Conservation (phyloP, 768 basidiomycete species). For the Exsudoporus frostii region DNA sequence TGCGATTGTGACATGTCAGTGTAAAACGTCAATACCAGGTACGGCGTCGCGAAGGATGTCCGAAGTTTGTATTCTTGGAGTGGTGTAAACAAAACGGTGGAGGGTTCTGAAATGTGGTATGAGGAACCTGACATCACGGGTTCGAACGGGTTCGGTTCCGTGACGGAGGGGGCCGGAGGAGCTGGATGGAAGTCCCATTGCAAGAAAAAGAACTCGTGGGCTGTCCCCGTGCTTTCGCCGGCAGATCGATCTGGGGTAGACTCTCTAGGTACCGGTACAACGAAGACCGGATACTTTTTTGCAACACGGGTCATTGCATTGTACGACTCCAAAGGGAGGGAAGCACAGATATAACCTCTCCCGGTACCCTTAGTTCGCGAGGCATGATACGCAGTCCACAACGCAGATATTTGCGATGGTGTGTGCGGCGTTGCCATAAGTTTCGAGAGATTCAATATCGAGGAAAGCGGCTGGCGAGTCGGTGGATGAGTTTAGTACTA, state of each 20-base stretch:
- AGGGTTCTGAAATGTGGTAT: constrained; percentile 45
- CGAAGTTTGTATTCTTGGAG: constrained; percentile 90
- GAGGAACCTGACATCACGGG: constrained; percentile 24
- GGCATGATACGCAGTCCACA: constrained; percentile 90
- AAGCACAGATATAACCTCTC: constrained; percentile 81
- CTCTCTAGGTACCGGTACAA: constrained; percentile 74
- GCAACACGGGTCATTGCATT: constrained; percentile 62
- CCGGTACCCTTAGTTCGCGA: constrained; percentile 78
- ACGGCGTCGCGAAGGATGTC: constrained; percentile 83
- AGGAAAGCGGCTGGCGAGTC: constrained; percentile 64
- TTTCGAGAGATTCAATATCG: constrained; percentile 74
- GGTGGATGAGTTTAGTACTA: background rate
- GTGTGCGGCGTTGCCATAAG: constrained; percentile 68
- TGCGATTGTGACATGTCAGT: constrained; percentile 83
- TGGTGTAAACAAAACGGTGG: constrained; percentile 89
- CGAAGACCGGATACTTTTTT: constrained; percentile 69
- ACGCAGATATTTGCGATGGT: constrained; percentile 65
- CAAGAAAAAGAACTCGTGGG: constrained; percentile 80
- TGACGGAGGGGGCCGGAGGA: constrained; percentile 55
- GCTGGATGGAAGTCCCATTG: constrained; percentile 87
- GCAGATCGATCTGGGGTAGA: constrained; percentile 24
- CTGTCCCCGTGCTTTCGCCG: constrained; percentile 34
- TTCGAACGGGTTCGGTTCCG: constrained; percentile 43
- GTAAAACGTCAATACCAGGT: constrained; percentile 87
- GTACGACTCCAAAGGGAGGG: constrained; percentile 73